Conservation (phyloP, 129 eudicot species). For the Heracleum sosnowskyi region DNA sequence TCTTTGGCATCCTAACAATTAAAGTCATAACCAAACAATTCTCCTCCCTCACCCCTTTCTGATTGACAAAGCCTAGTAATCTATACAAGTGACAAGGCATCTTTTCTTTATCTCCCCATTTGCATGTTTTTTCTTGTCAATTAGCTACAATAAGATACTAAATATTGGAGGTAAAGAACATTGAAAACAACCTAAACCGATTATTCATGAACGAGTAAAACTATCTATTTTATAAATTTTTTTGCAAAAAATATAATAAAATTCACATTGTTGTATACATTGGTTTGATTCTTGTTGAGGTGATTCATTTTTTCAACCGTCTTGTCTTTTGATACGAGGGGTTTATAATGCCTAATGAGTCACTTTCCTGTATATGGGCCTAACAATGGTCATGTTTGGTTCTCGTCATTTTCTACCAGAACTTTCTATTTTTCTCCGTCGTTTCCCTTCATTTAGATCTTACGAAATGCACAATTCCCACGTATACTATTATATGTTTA, state of each 20-base stretch:
- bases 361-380: neutral
- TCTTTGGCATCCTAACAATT: conserved; percentile 9
- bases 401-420: conserved; percentile 6
- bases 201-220: neutral
- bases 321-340: neutral
- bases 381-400: conserved; percentile 11
- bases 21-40: conserved; percentile 2
- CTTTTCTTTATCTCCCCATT: conserved; percentile 1
- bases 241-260: no score
- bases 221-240: neutral
- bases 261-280: neutral
- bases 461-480: no score
- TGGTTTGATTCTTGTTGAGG: neutral
- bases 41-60: neutral
- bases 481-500: no score
- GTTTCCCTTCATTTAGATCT: neutral
- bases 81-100: conserved; percentile 9
- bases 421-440: neutral
- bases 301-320: neutral
- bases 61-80: neutral
- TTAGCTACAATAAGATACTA: neutral
- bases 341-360: neutral
- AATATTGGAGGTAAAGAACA: neutral
- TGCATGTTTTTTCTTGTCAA: neutral
- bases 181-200: neutral